These are phyloP conservation scores for Arachis hypogaea DNA, from an alignment of 306 rosid genomes.

Conservation along the genomic window DNA sequence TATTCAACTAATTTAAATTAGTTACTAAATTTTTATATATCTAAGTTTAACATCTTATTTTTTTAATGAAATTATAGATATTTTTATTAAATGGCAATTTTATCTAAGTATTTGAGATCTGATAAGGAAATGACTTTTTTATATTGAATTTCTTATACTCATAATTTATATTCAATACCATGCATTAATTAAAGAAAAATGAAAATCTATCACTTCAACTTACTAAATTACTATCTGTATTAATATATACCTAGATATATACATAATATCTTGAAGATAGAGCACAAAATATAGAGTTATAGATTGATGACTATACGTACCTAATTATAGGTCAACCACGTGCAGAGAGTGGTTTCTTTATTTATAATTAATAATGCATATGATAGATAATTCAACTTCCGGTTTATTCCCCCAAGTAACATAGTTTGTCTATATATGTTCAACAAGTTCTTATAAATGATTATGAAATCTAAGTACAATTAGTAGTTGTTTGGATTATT, in stretches of 20 bases:
- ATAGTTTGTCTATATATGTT: constrained; percentile 3
- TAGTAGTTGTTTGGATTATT: too few relatives aligned
- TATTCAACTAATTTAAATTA: too few relatives aligned
- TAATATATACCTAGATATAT: neutral
- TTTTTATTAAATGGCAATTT: too few relatives aligned
- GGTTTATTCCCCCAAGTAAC: neutral
- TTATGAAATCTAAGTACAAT: neutral
- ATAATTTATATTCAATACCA: too few relatives aligned
- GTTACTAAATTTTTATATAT: neutral
- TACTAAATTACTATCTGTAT: too few relatives aligned
- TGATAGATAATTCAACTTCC: constrained; percentile 23
- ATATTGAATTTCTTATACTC: too few relatives aligned
- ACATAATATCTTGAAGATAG: neutral
- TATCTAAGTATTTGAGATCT: too few relatives aligned
- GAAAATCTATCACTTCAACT: too few relatives aligned
- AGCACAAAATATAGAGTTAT: neutral
- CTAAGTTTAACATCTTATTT: neutral
- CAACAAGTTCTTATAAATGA: neutral
- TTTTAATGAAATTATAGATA: too few relatives aligned
- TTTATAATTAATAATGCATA: neutral
- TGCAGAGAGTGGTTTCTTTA: constrained; percentile 24
- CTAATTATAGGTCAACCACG: constrained; percentile 33
- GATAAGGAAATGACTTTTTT: too few relatives aligned
- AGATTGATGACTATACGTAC: constrained; percentile 11
- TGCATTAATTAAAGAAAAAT: too few relatives aligned